A percentile compares a stretch with the other conserved stretches of the same genome.
phyloP scores from a whole-genome alignment of 2,329 filamentous ascomycete genomes.

The Cladosporium oxysporum region DNA sequence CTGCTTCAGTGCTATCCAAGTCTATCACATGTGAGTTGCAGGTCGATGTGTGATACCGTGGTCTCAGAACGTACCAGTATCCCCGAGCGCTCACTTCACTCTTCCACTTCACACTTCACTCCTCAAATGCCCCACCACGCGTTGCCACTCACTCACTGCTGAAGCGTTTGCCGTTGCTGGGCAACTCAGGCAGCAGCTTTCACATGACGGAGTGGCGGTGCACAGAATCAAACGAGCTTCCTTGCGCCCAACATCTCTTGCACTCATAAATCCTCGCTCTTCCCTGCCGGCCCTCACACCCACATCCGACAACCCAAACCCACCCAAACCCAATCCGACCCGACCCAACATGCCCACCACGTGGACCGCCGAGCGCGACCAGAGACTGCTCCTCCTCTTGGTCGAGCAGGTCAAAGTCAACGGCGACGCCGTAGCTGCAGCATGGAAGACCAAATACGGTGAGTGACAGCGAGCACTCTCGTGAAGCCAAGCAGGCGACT shows the following conservation, averaged over 20 bases:
- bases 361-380: conserved; percentile 30
- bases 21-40: neutral
- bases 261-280: neutral
- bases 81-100: neutral
- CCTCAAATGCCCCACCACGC: neutral
- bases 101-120: neutral
- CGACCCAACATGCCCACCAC: conserved; percentile 25
- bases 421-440: conserved; percentile 8
- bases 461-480: neutral
- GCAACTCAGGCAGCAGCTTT: neutral
- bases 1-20: neutral
- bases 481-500: neutral
- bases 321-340: neutral
- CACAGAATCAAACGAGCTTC: neutral
- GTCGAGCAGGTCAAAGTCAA: conserved; percentile 26
- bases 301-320: neutral
- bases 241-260: neutral
- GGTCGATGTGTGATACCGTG: neutral
- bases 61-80: neutral
- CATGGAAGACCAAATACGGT: conserved; percentile 26
- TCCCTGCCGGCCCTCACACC: neutral
- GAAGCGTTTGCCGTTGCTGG: neutral
- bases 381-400: conserved; percentile 31
- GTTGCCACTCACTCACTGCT: neutral
- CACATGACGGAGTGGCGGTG: neutral